These are phyloP conservation scores for Fusarium tanahbumbuense DNA, from an alignment of 2,329 filamentous ascomycete genomes.

Conservation along the genomic window DNA sequence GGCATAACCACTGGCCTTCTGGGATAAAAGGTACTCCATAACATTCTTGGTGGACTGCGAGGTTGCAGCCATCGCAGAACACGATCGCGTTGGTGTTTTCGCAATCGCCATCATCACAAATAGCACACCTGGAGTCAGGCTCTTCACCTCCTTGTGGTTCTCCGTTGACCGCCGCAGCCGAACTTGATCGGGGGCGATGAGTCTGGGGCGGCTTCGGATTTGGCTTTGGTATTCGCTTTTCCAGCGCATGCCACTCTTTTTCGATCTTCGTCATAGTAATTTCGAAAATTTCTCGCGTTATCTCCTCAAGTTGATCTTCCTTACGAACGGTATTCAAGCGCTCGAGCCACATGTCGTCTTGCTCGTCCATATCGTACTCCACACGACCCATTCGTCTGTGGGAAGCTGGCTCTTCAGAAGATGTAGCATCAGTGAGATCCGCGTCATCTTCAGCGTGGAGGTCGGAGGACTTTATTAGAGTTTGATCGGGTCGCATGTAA, in stretches of 20 bases:
- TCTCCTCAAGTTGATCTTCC: conserved; percentile 78
- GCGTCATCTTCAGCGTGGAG: conserved; percentile 69
- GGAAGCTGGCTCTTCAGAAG: conserved; percentile 48
- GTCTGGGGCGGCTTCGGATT: conserved; percentile 97
- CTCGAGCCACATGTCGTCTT: conserved; percentile 96
- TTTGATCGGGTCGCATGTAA: conserved; percentile 81
- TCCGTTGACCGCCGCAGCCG: conserved; percentile 93
- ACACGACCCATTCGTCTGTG: conserved; percentile 76
- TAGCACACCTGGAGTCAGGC: conserved; percentile 95
- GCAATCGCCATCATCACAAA: conserved; percentile 99
- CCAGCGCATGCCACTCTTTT: conserved; percentile 96
- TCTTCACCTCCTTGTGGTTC: conserved; percentile 87
- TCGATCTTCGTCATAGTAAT: conserved; percentile 99
- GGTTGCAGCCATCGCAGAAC: conserved; percentile 97
- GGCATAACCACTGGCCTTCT: conserved; percentile 97
- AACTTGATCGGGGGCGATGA: conserved; percentile 90
- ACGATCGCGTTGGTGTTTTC: conserved; percentile 99
- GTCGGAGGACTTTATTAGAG: conserved; percentile 73
- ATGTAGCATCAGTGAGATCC: conserved; percentile 55
- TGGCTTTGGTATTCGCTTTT: conserved; percentile 96
- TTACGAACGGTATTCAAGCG: conserved; percentile 82
- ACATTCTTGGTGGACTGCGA: conserved; percentile 98
- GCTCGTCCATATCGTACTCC: conserved; percentile 99
- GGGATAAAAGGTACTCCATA: conserved; percentile 99
- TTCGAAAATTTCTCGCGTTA: conserved; percentile 94